Base-by-base conservation (phyloP, 148 eudicot genomes). In the Simmondsia chinensis region DNA sequence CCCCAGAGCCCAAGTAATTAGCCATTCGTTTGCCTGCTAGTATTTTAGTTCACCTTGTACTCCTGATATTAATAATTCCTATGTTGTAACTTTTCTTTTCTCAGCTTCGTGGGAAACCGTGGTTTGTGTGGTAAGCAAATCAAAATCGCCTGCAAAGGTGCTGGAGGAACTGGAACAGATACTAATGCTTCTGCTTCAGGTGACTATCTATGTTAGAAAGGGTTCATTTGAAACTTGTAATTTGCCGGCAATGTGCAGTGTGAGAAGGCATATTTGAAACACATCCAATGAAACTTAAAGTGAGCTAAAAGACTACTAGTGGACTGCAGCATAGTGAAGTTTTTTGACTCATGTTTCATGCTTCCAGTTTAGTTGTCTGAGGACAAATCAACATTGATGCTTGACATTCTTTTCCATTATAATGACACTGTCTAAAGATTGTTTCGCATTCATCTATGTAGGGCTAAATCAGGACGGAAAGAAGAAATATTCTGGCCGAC, bases 91-190 rank as follows among this genome's bases (percentile, higher is more conserved):
- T 44, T 40, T 46, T 59, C 16, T 60, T 55, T 22, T 28, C 45
- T 51, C 73, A 91, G 97, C 24, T 91, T 85, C 65, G 48, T 74
- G 43, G 97, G 97, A 42, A 91, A 91, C 51, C 76, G 70, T 48
- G 75, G 54, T 31, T 64, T 91, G 65, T 91, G 97, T 52, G 97
- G 97, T 30, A 57, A 63, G 57, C 94, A 82, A 76, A 62, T 76
- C 42, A 56, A 56, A 26, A 57, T 52, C 50, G 56, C 41, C 44
- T 91, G 97, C 74, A 56, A 67, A 47, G 63, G 67, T 71, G 69
- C 59, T 40, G 52, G 30, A 57, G 69, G 73, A 51, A 22, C 59
- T 27, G 54, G 63, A 39, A 33, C 50, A 42, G 60, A 27, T 35
- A 65, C 78, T 11, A 66, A 58, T 38, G 33, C 79, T 45, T 47